Conservation (phyloP, 1,284 basidiomycete genomes). For the Tilletia indica region DNA sequence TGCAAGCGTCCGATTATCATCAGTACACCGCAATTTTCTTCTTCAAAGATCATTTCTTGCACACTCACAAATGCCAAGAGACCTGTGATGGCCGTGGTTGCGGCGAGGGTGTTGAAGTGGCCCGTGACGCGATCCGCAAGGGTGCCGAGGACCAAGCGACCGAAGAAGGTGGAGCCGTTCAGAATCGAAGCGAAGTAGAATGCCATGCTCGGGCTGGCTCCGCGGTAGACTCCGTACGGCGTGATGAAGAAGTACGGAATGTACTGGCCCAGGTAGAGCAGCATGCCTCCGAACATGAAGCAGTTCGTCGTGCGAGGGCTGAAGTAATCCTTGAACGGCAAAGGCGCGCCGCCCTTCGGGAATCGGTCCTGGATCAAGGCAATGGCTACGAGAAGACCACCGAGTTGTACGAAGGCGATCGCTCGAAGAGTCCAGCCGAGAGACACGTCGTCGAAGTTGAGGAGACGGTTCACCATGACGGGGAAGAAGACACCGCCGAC, state of each 20-base stretch:
- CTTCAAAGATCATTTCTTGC: neutral
- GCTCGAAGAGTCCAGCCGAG: conserved; percentile 21
- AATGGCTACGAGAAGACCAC: conserved; percentile 5
- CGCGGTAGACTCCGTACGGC: conserved; percentile 19
- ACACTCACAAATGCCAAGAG: neutral
- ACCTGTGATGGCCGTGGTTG: neutral
- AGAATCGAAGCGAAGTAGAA: conserved; percentile 22
- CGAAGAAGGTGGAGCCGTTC: conserved; percentile 22
- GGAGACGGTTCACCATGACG: conserved; percentile 21
- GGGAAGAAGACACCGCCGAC: conserved; percentile 24
- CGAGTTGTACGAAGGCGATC: conserved; percentile 23
- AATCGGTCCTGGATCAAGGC: conserved; percentile 7
- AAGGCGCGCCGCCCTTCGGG: neutral
- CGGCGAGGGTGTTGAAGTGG: conserved; percentile 14
- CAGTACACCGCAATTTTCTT: neutral
- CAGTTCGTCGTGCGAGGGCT: neutral
- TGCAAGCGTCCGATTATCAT: neutral
- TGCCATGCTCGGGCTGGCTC: conserved; percentile 10
- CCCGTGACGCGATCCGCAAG: conserved; percentile 12
- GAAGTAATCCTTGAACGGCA: conserved; percentile 11
- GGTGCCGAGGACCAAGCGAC: conserved; percentile 16
- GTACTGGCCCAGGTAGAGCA: conserved; percentile 16
- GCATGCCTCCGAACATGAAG: conserved; percentile 7
- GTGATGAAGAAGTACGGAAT: conserved; percentile 21
- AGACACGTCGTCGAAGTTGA: conserved; percentile 19